Evolutionary conservation across 148 eudicot genomes (phyloP), one percentile per base, ranked within the genome.

Genomic region (Polygonum aviculare): DNA sequence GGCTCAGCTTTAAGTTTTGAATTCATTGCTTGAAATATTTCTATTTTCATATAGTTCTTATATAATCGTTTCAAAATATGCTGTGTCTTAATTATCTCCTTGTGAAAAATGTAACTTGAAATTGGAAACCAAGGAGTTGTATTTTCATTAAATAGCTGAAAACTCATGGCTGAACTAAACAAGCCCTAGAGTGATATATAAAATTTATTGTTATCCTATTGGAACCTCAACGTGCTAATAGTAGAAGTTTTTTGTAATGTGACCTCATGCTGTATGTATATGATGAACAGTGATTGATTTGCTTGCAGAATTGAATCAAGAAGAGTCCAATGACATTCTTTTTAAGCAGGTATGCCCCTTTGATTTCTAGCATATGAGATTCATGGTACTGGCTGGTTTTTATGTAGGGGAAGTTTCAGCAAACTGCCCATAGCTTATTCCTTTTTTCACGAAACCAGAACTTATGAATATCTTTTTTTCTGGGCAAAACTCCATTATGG

Each of bases 261-360:
- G 5, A 57, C 33, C 63, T 22, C 7, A 19, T 57, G 60, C 19
- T 4, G 33, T 10, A 57, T 2, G 12, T 22, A 31, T 57, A 22
- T 67, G 72, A 67, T 35, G 11, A 67, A 19, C 19, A 48, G 19
- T 41, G 36, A n/a, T 19, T 69, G 51, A 71, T 74, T 76, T 77
- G 44, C 55, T 74, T 88, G 87, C 98, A 95, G 99, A 91, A 73
- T 74, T 95, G 78, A 85, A 92, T 79, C 83, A 86, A 77, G 98
- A 95, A 77, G 99, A 95, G 81, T 79, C 87, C 1, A 90, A 95
- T 83, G 99, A 95, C 83, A 91, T 95, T 80, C 89, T 87, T 75
- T 95, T 95, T 77, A 95, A 95, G 81, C 91, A 92, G 97, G 99
- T 95, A 36, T 78, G 83, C 50, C 65, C 65, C 59, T 63, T 75